Conservation (phyloP, 345 rosid genomes). For the Syzygium aromaticum region DNA sequence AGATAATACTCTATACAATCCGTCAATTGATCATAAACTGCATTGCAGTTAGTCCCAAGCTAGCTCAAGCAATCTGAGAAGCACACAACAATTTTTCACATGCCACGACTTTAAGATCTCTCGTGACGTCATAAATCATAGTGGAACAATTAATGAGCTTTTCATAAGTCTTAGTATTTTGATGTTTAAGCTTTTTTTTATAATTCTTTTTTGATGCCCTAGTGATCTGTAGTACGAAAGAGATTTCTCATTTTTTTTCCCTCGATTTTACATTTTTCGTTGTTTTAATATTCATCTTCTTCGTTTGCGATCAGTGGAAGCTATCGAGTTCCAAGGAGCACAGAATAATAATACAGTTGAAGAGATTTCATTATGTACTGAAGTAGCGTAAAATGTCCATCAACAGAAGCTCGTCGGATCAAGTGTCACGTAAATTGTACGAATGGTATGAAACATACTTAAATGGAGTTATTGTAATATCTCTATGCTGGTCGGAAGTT, state of each 20-base stretch:
- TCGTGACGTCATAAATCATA: background rate
- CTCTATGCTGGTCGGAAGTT: too few species aligned
- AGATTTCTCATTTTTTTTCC: background rate
- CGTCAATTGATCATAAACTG: background rate
- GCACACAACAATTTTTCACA: background rate
- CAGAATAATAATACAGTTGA: background rate
- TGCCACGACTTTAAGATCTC: background rate
- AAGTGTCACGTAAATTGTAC: background rate
- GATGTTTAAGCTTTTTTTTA: background rate
- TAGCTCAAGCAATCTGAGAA: background rate
- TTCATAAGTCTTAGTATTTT: background rate
- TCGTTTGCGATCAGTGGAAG: background rate
- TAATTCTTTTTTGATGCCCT: background rate
- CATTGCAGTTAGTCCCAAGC: background rate
- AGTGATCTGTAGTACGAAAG: background rate
- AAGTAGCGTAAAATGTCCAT: background rate
- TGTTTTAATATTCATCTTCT: background rate
- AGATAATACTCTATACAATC: background rate
- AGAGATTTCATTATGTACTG: background rate
- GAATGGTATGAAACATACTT: background rate
- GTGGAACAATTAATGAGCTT: background rate
- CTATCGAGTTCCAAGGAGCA: background rate
- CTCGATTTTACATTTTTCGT: background rate
- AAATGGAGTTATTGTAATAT: background rate
- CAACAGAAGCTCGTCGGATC: background rate